These are phyloP conservation scores for Metschnikowia santaceciliae DNA, from an alignment of 805 yeast species.

Conservation along the genomic window DNA sequence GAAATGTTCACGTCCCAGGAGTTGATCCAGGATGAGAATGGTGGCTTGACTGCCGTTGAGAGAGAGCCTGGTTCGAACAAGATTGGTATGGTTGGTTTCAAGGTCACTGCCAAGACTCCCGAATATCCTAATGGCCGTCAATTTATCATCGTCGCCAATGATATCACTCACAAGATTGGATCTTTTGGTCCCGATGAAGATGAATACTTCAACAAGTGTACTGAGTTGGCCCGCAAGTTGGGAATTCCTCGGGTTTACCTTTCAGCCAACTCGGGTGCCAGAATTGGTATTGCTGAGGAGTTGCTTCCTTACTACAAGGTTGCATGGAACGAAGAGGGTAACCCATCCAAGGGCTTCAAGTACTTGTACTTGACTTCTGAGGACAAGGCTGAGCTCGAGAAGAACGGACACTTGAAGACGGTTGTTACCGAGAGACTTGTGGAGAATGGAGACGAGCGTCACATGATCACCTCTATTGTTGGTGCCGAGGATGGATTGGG, in stretches of 20 bases:
- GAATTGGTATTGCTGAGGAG: constrained; percentile 98
- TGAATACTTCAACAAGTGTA: constrained; percentile 83
- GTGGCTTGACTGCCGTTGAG: constrained; percentile 77
- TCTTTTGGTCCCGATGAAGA: constrained; percentile 98
- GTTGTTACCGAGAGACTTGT: constrained; percentile 76
- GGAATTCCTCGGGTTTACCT: constrained; percentile 95
- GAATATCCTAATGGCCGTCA: constrained; percentile 97
- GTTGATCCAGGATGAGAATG: constrained; percentile 78
- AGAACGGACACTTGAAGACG: constrained; percentile 54
- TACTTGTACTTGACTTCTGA: constrained; percentile 80
- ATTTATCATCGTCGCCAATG: constrained; percentile 90
- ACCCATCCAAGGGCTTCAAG: constrained; percentile 82
- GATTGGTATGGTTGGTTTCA: constrained; percentile 97
- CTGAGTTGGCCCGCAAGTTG: constrained; percentile 81
- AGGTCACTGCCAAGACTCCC: constrained; percentile 86
- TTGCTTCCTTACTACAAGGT: constrained; percentile 83
- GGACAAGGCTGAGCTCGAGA: constrained; percentile 53
- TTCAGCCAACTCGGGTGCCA: constrained; percentile 98
- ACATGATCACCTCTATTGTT: constrained; percentile 76
- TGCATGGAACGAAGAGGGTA: constrained; percentile 79
- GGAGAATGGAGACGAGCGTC: constrained; percentile 80
- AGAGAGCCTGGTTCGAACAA: constrained; percentile 96
- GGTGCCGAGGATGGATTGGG: constrained; percentile 97
- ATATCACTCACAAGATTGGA: constrained; percentile 96
- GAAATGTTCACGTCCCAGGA: constrained; percentile 78